Base-by-base conservation (phyloP, 345 rosid genomes). In the Brassica nigra region DNA sequence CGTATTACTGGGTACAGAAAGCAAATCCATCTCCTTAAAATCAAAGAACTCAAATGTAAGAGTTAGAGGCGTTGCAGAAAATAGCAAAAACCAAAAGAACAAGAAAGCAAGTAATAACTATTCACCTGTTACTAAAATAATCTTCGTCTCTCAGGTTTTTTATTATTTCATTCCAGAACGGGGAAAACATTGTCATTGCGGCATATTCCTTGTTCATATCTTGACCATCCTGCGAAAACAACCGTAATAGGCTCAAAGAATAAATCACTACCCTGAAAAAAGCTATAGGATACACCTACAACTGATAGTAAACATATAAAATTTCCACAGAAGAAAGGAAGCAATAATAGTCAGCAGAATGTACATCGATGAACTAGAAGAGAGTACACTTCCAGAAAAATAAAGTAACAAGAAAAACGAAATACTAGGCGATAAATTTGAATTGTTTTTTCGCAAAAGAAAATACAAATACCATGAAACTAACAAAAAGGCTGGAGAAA, bases 131-230 rank as follows among this genome's bases (percentile, higher is more conserved):
- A 82, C 95, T 90, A 67, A 95, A 86, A 68, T 83, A 95, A 86
- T 95, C 99, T 80, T 95, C 99, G 85, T 95, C 99, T 44, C 99
- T 92, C 82, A 95, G 84, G 82, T 97, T 88, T 81, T 88, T 92
- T 68, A 95, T 90, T 75, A 92, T 95, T 81, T 95, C 99, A 83
- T 95, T 95, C 99, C 99, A 95, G 82, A 95, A 95, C 8, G 99
- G 99, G 83, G 98, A 88, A 92, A 95, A 95, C 80, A 89, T 76
- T 39, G 96, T 23, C 27, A 23, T 23, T 23, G 27, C 90, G 7
- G 98, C 99, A 87, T 86, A 75, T 29, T 85, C 86, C 86, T 91
- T 95, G 87, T 86, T 91, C 76, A 65, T 78, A 74, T 86, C 88
- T 76, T 86, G 91, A 73, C 88, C 77, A 83, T 61, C 98, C 98